A percentile compares a stretch with the other conserved stretches of the same genome.
phyloP scores from a whole-genome alignment of 768 basidiomycete species.

The Tephrocybe rancida region DNA sequence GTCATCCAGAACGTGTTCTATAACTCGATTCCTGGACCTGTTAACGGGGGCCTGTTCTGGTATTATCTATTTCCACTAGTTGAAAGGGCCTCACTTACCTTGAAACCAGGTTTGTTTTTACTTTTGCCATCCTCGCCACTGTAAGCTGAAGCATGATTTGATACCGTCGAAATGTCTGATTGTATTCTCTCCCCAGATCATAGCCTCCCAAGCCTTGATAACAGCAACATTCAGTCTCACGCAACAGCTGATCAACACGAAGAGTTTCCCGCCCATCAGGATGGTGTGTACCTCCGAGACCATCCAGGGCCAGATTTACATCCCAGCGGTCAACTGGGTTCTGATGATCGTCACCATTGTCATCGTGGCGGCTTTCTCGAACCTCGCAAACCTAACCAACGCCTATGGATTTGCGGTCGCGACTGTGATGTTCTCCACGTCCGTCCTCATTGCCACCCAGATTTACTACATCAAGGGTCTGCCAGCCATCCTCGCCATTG shows the following conservation, averaged over 20 bases:
- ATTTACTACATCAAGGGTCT: constrained; percentile 57
- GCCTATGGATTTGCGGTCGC: constrained; percentile 68
- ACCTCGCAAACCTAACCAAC: constrained; percentile 55
- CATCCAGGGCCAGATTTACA: constrained; percentile 66
- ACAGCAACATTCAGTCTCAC: constrained; percentile 64
- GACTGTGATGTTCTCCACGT: constrained; percentile 54
- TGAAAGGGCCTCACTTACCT: neutral
- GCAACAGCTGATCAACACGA: constrained; percentile 68
- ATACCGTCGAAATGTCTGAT: neutral
- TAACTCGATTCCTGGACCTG: constrained; percentile 59
- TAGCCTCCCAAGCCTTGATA: constrained; percentile 71
- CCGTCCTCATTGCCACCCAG: constrained; percentile 55
- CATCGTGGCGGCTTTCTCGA: constrained; percentile 59
- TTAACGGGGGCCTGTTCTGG: constrained; percentile 62
- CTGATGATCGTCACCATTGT: constrained; percentile 56
- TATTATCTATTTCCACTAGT: constrained; percentile 16
- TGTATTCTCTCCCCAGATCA: constrained; percentile 36
- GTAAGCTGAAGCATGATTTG: constrained; percentile 32
- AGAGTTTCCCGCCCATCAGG: constrained; percentile 56
- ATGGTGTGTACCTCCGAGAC: constrained; percentile 64
- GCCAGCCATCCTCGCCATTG: constrained; percentile 42
- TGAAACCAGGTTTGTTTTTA: constrained; percentile 54
- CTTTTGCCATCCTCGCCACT: constrained; percentile 67
- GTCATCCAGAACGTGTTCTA: constrained; percentile 65
- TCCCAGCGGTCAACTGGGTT: constrained; percentile 63